Evolutionary conservation across 73 alveolate genomes (phyloP).

Genomic region (Symbiodinium natans): DNA sequence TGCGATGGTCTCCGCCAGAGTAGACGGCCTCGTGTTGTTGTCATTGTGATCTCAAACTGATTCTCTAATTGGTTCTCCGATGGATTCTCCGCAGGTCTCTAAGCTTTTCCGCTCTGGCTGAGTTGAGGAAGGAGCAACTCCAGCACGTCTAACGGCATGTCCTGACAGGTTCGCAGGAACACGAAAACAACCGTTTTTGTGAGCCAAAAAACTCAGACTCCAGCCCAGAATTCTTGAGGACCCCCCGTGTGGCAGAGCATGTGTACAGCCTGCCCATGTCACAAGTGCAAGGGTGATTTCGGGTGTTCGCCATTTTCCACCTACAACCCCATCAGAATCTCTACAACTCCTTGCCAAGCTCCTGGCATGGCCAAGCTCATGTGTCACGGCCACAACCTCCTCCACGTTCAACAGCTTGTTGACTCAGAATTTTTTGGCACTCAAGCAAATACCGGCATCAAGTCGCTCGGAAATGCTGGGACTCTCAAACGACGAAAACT

Average conservation of each 20-base stretch:
- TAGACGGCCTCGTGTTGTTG: slow-evolving; percentile 75
- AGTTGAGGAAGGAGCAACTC: no score
- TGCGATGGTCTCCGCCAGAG: slow-evolving; percentile 57
- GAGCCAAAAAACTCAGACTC: neutral
- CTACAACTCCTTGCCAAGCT: neutral
- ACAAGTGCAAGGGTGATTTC: neutral
- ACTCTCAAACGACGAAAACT: neutral
- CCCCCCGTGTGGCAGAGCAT: slow-evolving; percentile 61
- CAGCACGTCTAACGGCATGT: slow-evolving; percentile 66
- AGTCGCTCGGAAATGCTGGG: no score
- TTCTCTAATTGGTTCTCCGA: no score
- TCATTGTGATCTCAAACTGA: no score
- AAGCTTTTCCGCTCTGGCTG: no score
- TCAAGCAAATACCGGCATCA: no score
- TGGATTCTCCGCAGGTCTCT: no score
- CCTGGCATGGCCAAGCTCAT: slow-evolving; percentile 72
- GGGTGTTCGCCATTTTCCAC: neutral
- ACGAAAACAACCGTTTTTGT: neutral
- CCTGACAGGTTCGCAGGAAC: neutral
- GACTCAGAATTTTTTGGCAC: neutral
- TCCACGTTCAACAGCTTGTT: slow-evolving; percentile 53
- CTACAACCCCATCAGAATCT: neutral
- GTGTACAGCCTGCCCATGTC: slow-evolving; percentile 46
- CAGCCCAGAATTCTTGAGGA: slow-evolving; percentile 35
- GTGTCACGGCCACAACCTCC: slow-evolving; percentile 61